Base-by-base conservation (phyloP, 495 filamentous ascomycete genomes). In the Bryoglossum gracile region DNA sequence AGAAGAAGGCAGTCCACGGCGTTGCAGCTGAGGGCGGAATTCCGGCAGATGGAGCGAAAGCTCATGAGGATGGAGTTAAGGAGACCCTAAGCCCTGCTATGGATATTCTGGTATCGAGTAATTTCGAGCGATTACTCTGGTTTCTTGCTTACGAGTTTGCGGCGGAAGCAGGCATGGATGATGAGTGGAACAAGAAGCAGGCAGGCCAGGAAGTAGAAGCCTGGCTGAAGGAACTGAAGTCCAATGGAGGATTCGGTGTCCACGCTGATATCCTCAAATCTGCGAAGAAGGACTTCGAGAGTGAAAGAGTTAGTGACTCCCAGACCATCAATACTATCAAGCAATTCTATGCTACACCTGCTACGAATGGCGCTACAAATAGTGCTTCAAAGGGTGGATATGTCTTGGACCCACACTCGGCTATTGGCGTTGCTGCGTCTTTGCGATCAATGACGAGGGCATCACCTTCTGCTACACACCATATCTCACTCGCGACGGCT, bases 91-190 rank as follows among this genome's bases (percentile, higher is more conserved):
- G 78, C 43, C 91, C 92, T 0, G 92, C 92, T 16, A 98, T 98
- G 92, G 92, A 97, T 63, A 96, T 96, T 45, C 74, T 97, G 10
- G 89, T 96, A 28, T 86, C 80, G 45, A 89, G 83, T 64, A 98
- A 98, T 73, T 96, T 98, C 64, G 92, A 98, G 72, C 78, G 92
- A 22, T 73, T 98, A 0, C 73, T 98, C n/a, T 96, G 91, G 91
- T 95, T 84, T 71, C 73, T 95, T 9, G 81, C 87, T 1, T 81
- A 83, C 64, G 71, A 81, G 49, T 79, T 76, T 52, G 74, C 76
- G 21, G 49, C 65, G 8, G 61, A 59, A 33, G 66, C 66, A 19
- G 67, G 68, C n/a, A 72, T 78, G 71, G 72, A 78, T 47, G 75
- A 74, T 37, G 68, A 80, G 54, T 76, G 69, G 59, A 76, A 72